Base-by-base conservation (phyloP, 106 monocot species). In the Allium fistulosum region DNA sequence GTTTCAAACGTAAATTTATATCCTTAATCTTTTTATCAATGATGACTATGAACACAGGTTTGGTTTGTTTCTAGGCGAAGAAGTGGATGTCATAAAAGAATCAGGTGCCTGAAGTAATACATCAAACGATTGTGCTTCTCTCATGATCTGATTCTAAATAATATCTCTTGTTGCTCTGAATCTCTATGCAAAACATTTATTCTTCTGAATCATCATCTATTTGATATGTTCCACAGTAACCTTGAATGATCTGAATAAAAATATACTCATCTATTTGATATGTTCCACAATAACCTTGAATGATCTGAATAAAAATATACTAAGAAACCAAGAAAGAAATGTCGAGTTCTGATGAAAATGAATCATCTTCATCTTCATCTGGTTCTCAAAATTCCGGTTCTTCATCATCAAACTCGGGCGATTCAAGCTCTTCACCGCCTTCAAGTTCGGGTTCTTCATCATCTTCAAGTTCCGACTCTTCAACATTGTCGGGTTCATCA, bases 391-490 rank as follows among this genome's bases (percentile, higher is more conserved):
- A 63, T 5, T 65, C 71, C 37, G 37, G 37, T 48, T 60, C 75
- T 55, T 53, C 72, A 11, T 46, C 78, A 37, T 48, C 62, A 15
- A 59, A 16, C 22, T 17, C 14, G 0, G 59, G 22, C 2, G 59
- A 59, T 22, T 17, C 59, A 13, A 15, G 9, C 9, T 1, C 1
- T 59, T 53, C 70, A 17, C n/a, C 70, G 7, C 8, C 65, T 37
- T 11, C 57, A 14, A 6, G 14, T 48, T 55, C 71, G 4, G 37
- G 5, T 4, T 17, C 57, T 12, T 51, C 80, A 10, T 74, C 77
- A n/a, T 66, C 65, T 5, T 4, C 16, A 6, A 65, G 26, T 65
- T 46, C 46, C n/a, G 15, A 46, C 6, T 49, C 65, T 65, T 26
- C 65, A 2, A 3, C 71, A 2, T 55, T 51, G 1, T 22, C 22